A percentile compares a stretch with the other conserved stretches of the same genome.
These are phyloP conservation scores for Cokeromyces recurvatus DNA, from an alignment of 371 early-diverging fungal genomes.

Conservation along the genomic window DNA sequence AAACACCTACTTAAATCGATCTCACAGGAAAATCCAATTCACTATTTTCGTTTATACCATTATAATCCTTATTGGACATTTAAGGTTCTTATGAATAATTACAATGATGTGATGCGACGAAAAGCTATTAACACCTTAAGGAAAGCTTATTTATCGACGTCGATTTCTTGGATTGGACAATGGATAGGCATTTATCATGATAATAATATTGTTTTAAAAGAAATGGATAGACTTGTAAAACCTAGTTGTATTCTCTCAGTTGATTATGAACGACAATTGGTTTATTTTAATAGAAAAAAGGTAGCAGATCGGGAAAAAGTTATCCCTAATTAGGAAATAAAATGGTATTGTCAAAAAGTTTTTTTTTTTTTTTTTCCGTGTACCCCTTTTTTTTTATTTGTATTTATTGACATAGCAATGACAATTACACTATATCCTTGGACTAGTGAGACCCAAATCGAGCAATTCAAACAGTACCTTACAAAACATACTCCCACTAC, in stretches of 20 bases:
- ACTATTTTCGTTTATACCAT: constrained; percentile 12
- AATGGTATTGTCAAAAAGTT: too few relatives aligned
- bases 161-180: constrained; percentile 8
- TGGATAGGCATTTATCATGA: constrained; percentile 14
- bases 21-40: constrained; percentile 3
- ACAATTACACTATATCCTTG: too few relatives aligned
- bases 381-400: too few relatives aligned
- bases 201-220: neutral
- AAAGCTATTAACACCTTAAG: constrained; percentile 7
- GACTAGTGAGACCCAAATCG: neutral
- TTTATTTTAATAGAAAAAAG: constrained; percentile 11
- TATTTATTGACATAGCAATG: too few relatives aligned
- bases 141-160: constrained; percentile 13
- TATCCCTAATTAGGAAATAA: too few relatives aligned
- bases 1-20: constrained; percentile 4
- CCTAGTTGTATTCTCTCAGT: constrained; percentile 14
- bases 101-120: constrained; percentile 5
- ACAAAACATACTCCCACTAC: neutral
- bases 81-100: constrained; percentile 2
- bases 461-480: constrained; percentile 3
- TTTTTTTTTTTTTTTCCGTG: too few relatives aligned
- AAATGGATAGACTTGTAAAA: constrained; percentile 3
- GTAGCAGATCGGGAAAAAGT: too few relatives aligned
- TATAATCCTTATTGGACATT: constrained; percentile 11
- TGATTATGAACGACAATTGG: constrained; percentile 7